Base-by-base conservation (phyloP, 768 basidiomycete genomes). In the Erythrobasidium yunnanense region DNA sequence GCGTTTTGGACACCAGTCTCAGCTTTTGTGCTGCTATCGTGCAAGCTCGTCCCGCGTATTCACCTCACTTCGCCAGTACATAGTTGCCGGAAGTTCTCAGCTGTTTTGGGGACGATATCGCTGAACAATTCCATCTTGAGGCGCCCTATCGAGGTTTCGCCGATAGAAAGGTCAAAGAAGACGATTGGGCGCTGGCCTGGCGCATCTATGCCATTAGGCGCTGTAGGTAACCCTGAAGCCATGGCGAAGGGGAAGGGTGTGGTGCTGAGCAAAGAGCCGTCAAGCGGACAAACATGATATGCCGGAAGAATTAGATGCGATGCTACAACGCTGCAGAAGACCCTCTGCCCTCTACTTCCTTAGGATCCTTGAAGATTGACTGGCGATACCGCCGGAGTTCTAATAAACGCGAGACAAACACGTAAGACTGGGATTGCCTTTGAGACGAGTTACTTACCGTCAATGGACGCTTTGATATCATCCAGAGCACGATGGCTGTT, bases 111-210 rank as follows among this genome's bases (percentile, higher is more conserved):
- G 1, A 88, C 90, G 62, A 93, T 85, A 74, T 99, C 95, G 67
- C 86, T 88, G 77, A 93, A 96, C 18, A 99, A 79, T 76, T 99
- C 93, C 85, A 99, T 93, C 79, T 96, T 97, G 71, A 99, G 81
- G 32, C 95, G 79, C 17, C 92, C 93, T 2, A 90, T 90, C 32
- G 89, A 88, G 0, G 91, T 96, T 78, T 97, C 93, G 47, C 95
- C 95, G 53, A 99, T 96, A 53, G 87, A 83, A 67, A 97, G 80
- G 74, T 99, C 95, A 84, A 99, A 92, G 76, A 99, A 99, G 63
- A 95, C 91, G 51, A 99, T 79, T 0, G 95, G 93, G 18, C 93
- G 83, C 38, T 60, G 34, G 7, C 60, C 65, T 20, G 57, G 29
- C 23, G 60, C 2, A 34, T 63, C 60, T 8, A 63, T 51, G 29